phyloP scores from a whole-genome alignment of 352 stramenopile genomes.

The Phytophthora tentaculata region DNA sequence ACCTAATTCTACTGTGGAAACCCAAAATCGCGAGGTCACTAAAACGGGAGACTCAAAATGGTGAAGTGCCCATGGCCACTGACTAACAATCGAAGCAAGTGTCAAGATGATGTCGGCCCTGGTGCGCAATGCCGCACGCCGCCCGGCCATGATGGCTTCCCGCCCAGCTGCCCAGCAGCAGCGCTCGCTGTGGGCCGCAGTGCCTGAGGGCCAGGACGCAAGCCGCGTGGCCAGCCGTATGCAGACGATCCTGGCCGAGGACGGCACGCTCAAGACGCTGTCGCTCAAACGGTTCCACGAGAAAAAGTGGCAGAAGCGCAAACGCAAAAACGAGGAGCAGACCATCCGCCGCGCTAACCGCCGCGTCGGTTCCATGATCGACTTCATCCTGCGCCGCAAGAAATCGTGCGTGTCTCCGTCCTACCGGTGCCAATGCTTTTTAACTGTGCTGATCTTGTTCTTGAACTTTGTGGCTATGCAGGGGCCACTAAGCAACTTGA shows the following conservation, averaged over 20 bases:
- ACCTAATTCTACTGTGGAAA: neutral
- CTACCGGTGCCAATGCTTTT: neutral
- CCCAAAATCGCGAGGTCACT: neutral
- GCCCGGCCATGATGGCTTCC: conserved; percentile 21
- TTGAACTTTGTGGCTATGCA: conserved; percentile 23
- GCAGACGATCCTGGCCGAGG: conserved; percentile 75
- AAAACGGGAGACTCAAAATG: neutral
- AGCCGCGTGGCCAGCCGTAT: conserved; percentile 61
- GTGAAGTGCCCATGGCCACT: neutral
- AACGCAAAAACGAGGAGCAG: conserved; percentile 81
- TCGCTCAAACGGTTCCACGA: conserved; percentile 80
- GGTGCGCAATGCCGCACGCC: conserved; percentile 30
- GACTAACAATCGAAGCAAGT: conserved; percentile 4
- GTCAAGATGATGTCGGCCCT: conserved; percentile 45
- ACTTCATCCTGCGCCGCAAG: conserved; percentile 85
- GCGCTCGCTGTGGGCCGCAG: conserved; percentile 62
- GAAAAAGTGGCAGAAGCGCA: conserved; percentile 86
- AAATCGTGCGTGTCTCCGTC: conserved; percentile 66
- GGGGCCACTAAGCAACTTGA: conserved; percentile 29
- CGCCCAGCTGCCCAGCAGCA: conserved; percentile 28
- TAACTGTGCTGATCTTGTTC: neutral
- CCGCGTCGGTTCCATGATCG: conserved; percentile 83
- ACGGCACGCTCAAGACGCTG: conserved; percentile 80
- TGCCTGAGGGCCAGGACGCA: conserved; percentile 55
- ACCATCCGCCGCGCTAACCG: conserved; percentile 84